Percentiles rank a stretch among this genome's conserved stretches.
Conservation (phyloP, 331 rosid genomes). For the Ulmus americana region DNA sequence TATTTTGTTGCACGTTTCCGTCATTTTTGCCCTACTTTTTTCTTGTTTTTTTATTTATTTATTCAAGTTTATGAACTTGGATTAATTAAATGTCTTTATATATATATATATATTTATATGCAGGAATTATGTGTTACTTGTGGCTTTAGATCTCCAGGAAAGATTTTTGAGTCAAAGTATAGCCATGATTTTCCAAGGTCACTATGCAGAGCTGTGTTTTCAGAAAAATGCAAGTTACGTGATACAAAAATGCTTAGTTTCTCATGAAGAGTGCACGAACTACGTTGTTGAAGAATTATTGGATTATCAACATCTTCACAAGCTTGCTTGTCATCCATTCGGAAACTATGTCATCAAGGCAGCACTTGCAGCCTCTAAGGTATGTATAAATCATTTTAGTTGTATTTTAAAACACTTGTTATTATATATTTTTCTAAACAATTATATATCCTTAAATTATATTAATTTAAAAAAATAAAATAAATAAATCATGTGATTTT, state of each 20-base stretch:
- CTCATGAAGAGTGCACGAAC: neutral
- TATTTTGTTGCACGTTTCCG: too few relatives aligned
- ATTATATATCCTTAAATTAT: too few relatives aligned
- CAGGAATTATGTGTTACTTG: slow-evolving; percentile 30
- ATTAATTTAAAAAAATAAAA: too few relatives aligned
- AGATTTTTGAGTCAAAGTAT: slow-evolving; percentile 5
- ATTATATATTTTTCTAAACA: too few relatives aligned
- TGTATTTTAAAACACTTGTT: too few relatives aligned
- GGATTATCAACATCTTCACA: neutral
- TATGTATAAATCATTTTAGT: neutral
- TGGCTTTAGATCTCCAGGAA: slow-evolving; percentile 12
- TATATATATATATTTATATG: neutral
- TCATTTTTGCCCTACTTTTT: too few relatives aligned
- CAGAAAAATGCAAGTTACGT: slow-evolving; percentile 26
- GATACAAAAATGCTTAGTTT: slow-evolving; percentile 26
- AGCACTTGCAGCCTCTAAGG: slow-evolving; percentile 18
- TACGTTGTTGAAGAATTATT: slow-evolving; percentile 3
- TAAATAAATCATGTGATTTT: too few relatives aligned
- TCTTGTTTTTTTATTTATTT: too few relatives aligned
- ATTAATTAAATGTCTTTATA: neutral
- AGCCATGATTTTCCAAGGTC: slow-evolving; percentile 7
- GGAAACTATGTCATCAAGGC: slow-evolving; percentile 31
- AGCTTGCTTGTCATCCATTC: slow-evolving; percentile 16
- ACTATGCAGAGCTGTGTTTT: slow-evolving; percentile 5
- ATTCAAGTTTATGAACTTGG: neutral